Percentiles rank a stretch among this genome's conserved stretches.
These are phyloP conservation scores for Gymnopilus junonius DNA, from an alignment of 768 basidiomycete genomes.

Conservation along the genomic window DNA sequence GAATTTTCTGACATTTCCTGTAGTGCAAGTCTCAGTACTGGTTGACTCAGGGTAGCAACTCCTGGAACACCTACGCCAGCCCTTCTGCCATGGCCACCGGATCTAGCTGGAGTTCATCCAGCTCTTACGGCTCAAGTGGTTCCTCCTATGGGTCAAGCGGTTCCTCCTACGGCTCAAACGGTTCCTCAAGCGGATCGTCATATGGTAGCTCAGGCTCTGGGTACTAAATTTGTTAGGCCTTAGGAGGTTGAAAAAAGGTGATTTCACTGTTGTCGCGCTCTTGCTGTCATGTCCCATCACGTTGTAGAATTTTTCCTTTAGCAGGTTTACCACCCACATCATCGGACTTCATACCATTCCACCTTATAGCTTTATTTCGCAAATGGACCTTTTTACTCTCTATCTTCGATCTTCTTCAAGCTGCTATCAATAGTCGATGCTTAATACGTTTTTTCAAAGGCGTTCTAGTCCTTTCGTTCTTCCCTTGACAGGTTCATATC, in stretches of 20 bases:
- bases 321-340: conserved; percentile 12
- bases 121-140: conserved; percentile 21
- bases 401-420: conserved; percentile 39
- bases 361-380: conserved; percentile 16
- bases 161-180: conserved; percentile 28
- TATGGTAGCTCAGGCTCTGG: conserved; percentile 25
- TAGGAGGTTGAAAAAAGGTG: conserved; percentile 6
- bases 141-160: conserved; percentile 25
- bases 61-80: conserved; percentile 48
- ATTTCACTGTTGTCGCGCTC: conserved; percentile 19
- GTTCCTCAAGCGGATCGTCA: conserved; percentile 21
- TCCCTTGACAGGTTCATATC: conserved; percentile 34
- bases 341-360: conserved; percentile 24
- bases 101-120: conserved; percentile 21
- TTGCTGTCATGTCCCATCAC: conserved; percentile 31
- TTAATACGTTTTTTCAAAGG: conserved; percentile 43
- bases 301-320: conserved; percentile 36
- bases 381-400: conserved; percentile 34
- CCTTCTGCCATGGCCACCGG: conserved; percentile 8
- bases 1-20: conserved; percentile 16
- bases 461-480: conserved; percentile 29
- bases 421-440: conserved; percentile 44
- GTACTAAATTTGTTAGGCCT: conserved; percentile 29
- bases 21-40: conserved; percentile 66
- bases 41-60: conserved; percentile 52